Percentiles rank a stretch among this genome's conserved stretches.
These are phyloP conservation scores for Solanum chiquidenum DNA, from an alignment of 257 asterid species.

Conservation along the genomic window DNA sequence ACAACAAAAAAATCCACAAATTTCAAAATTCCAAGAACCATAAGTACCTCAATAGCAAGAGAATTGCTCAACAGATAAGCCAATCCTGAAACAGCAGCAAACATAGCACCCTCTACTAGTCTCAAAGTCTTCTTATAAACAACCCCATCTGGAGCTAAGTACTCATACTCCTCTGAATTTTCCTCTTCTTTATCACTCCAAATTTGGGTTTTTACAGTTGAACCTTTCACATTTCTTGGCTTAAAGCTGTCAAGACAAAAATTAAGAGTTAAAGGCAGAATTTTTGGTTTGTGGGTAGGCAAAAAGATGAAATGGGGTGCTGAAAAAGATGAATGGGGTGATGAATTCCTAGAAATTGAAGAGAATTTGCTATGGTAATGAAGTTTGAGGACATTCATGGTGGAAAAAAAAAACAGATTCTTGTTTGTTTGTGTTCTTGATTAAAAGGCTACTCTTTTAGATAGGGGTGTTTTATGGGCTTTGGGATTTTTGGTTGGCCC, in stretches of 20 bases:
- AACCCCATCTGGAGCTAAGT: conserved; percentile 76
- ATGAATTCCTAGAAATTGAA: conserved; percentile 1
- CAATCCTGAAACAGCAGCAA: conserved; percentile 87
- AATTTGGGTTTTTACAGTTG: conserved; percentile 11
- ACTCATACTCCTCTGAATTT: conserved; percentile 41
- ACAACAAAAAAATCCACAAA: not conserved
- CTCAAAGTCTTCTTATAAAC: conserved; percentile 78
- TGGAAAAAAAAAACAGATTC: not conserved
- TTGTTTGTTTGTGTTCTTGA: not conserved
- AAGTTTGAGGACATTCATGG: conserved; percentile 47
- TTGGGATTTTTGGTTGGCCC: not conserved
- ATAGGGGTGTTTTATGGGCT: not conserved
- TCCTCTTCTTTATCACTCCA: conserved; percentile 27
- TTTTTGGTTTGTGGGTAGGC: conserved; percentile 6
- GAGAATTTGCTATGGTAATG: conserved; percentile 9
- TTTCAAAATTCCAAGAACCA: not conserved
- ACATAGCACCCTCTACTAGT: conserved; percentile 95
- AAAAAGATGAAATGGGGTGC: not conserved
- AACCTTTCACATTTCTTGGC: conserved; percentile 8
- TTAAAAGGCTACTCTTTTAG: not conserved
- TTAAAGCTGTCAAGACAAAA: not conserved
- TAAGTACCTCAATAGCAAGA: conserved; percentile 77
- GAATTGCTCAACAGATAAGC: conserved; percentile 91
- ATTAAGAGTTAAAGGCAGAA: not conserved
- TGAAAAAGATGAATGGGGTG: not conserved